phyloP scores from a whole-genome alignment of 768 basidiomycete genomes.

The Suillus luteus region DNA sequence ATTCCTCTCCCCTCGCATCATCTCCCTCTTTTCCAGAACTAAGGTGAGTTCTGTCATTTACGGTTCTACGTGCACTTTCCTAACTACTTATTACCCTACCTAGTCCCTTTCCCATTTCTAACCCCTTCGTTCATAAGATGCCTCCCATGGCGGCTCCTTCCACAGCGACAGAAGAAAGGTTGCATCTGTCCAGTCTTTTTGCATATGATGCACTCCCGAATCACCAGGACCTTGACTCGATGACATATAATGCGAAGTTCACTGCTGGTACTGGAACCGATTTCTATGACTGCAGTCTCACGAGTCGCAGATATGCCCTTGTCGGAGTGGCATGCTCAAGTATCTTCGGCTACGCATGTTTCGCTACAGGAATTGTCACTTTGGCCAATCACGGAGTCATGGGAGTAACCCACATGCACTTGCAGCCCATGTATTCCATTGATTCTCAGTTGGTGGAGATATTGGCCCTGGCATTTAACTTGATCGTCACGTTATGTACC shows the following conservation, averaged over 20 bases:
- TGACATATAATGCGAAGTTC: slow-evolving; percentile 23
- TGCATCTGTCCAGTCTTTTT: background rate
- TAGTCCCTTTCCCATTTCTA: too few relatives aligned
- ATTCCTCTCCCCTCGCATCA: too few relatives aligned
- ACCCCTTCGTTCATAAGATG: too few relatives aligned
- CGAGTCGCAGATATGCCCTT: slow-evolving; percentile 27
- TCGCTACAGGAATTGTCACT: slow-evolving; percentile 24
- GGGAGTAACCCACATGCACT: background rate
- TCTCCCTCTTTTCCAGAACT: too few relatives aligned
- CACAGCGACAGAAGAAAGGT: background rate
- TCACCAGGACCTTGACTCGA: slow-evolving; percentile 22
- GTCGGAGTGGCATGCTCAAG: slow-evolving; percentile 26
- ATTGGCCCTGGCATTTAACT: slow-evolving; percentile 25
- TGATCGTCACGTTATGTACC: slow-evolving; percentile 30
- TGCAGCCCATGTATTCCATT: too few relatives aligned
- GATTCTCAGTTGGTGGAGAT: slow-evolving; percentile 15
- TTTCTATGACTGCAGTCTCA: slow-evolving; percentile 31
- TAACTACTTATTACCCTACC: too few relatives aligned
- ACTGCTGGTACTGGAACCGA: slow-evolving; percentile 23
- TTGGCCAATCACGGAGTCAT: slow-evolving; percentile 15
- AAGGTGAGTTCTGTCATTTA: too few relatives aligned
- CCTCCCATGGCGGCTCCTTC: too few relatives aligned
- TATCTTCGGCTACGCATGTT: slow-evolving; percentile 27
- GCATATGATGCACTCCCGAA: background rate
- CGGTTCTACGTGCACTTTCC: too few relatives aligned